Percentiles rank a stretch among this genome's conserved stretches.
These are phyloP conservation scores for Ashbya aceris DNA, from an alignment of 1,139 yeast genomes.

Conservation along the genomic window DNA sequence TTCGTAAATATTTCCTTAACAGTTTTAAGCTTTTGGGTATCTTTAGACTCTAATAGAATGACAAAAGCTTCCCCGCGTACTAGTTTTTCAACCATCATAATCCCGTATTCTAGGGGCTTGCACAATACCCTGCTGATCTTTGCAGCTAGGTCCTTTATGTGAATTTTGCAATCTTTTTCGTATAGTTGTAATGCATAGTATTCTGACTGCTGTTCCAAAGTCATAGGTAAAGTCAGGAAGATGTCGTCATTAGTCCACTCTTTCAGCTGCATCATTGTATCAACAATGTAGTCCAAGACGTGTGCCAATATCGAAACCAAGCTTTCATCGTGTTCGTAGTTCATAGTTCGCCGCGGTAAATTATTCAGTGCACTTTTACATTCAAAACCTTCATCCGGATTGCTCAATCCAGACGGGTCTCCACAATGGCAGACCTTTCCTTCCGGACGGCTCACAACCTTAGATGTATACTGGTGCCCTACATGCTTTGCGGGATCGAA, in stretches of 20 bases:
- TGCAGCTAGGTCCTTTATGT: conserved; percentile 20
- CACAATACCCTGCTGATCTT: conserved; percentile 19
- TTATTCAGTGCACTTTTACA: conserved; percentile 56
- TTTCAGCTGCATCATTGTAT: conserved; percentile 39
- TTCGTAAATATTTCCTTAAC: conserved; percentile 15
- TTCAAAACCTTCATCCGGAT: conserved; percentile 13
- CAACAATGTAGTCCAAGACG: conserved; percentile 65
- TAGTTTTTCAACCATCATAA: conserved; percentile 16
- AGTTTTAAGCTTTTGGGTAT: conserved; percentile 14
- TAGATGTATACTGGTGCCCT: conserved; percentile 68
- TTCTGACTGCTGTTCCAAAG: conserved; percentile 6
- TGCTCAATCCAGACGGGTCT: conserved; percentile 54
- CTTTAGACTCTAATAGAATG: conserved; percentile 16
- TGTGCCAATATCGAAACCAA: conserved; percentile 39
- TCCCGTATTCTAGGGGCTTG: conserved; percentile 23
- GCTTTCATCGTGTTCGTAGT: conserved; percentile 29
- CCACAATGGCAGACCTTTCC: conserved; percentile 98
- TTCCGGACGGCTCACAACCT: conserved; percentile 67
- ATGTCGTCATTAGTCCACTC: conserved; percentile 10
- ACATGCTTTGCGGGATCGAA: conserved; percentile 60
- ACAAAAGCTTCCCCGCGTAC: conserved; percentile 16
- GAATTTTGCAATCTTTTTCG: conserved; percentile 21
- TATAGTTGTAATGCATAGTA: conserved; percentile 22
- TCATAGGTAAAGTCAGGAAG: conserved; percentile 1
- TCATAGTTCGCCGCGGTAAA: conserved; percentile 12